phyloP scores from a whole-genome alignment of 176 grass and related monocot genomes.

The Olyra latifolia region DNA sequence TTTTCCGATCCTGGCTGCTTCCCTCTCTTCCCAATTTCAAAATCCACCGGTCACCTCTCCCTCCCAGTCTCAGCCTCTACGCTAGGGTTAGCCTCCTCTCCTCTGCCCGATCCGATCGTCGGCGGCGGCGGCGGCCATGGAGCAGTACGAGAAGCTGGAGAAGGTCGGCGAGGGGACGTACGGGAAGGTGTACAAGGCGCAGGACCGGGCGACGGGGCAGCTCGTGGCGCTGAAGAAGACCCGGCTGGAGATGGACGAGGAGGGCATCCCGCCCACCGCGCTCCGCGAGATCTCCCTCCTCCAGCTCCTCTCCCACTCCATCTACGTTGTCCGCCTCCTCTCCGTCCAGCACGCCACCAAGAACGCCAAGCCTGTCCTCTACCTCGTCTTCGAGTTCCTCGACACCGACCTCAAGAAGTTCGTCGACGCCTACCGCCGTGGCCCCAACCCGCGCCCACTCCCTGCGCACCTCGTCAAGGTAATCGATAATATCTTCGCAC shows the following conservation, averaged over 20 bases:
- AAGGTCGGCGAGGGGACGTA: slow-evolving; percentile 69
- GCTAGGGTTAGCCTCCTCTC: neutral
- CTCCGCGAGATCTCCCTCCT: slow-evolving; percentile 95
- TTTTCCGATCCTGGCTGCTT: slow-evolving; percentile 13
- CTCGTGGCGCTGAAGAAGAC: slow-evolving; percentile 76
- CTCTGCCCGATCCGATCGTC: too few species aligned
- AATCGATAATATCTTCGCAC: neutral
- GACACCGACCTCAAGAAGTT: slow-evolving; percentile 95
- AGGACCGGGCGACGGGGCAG: slow-evolving; percentile 53
- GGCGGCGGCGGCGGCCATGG: slow-evolving; percentile 29
- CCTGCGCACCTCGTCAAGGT: slow-evolving; percentile 66
- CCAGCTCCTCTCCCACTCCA: slow-evolving; percentile 73
- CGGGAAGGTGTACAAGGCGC: slow-evolving; percentile 56
- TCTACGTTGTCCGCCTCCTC: slow-evolving; percentile 92
- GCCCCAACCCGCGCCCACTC: slow-evolving; percentile 50
- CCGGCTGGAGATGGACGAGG: slow-evolving; percentile 91
- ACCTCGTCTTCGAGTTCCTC: slow-evolving; percentile 93
- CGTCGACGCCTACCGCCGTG: slow-evolving; percentile 58
- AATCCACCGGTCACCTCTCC: neutral
- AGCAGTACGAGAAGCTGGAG: slow-evolving; percentile 99
- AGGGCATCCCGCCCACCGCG: slow-evolving; percentile 90
- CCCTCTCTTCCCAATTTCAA: slow-evolving; percentile 22
- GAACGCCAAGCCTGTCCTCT: slow-evolving; percentile 75
- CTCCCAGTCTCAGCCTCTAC: too few species aligned
- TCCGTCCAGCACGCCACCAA: slow-evolving; percentile 74